phyloP scores from a whole-genome alignment of 352 stramenopile species.

The Phytophthora meadii region DNA sequence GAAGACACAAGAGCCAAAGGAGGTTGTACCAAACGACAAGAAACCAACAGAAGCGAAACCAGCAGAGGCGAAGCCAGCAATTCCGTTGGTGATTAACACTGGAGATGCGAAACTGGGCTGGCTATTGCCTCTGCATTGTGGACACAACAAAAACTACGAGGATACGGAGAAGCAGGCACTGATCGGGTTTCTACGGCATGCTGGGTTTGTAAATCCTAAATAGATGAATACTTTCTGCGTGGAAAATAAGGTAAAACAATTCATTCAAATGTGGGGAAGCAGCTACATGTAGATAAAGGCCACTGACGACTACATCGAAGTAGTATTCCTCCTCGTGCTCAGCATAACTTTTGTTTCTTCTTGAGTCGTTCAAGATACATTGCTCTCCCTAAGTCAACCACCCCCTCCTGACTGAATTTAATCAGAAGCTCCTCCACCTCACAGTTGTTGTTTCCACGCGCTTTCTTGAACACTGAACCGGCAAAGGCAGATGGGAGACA shows the following conservation, averaged over 20 bases:
- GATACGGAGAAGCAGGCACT: slow-evolving; percentile 77
- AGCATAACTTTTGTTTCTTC: too few species aligned
- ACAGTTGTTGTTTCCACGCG: background rate
- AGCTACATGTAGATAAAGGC: too few species aligned
- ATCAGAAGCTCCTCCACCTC: background rate
- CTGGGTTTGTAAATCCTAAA: slow-evolving; percentile 44
- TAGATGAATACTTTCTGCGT: slow-evolving; percentile 21
- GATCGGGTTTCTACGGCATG: slow-evolving; percentile 59
- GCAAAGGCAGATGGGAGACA: background rate
- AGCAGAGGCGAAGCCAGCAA: slow-evolving; percentile 11
- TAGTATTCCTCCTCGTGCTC: too few species aligned
- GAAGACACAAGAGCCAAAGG: slow-evolving; percentile 9
- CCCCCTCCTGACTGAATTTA: background rate
- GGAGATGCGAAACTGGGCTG: slow-evolving; percentile 50
- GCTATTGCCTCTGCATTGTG: slow-evolving; percentile 80
- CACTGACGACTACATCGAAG: too few species aligned
- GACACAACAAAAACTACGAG: slow-evolving; percentile 88
- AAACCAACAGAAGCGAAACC: slow-evolving; percentile 1
- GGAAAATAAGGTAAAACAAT: too few species aligned
- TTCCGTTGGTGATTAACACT: slow-evolving; percentile 45
- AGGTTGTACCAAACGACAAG: slow-evolving; percentile 18
- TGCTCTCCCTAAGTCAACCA: too few species aligned
- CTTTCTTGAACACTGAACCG: background rate
- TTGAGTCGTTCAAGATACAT: too few species aligned
- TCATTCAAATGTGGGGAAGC: too few species aligned